Conservation (phyloP, 2,329 filamentous ascomycete genomes). For the Zymoseptoria tritici region DNA sequence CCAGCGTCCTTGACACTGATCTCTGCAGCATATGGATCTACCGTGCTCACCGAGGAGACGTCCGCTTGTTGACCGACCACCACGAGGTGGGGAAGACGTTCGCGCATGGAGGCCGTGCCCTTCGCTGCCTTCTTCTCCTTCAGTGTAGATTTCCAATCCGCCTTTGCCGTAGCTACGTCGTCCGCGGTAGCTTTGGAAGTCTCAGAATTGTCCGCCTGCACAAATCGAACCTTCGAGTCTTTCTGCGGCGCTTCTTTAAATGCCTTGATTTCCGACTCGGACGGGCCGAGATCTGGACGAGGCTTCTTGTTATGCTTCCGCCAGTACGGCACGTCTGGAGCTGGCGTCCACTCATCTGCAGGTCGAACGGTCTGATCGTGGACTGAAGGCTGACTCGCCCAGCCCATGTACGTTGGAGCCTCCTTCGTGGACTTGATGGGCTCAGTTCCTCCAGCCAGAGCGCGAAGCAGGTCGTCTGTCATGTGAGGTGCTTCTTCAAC, state of each 20-base stretch:
- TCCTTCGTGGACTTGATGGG: not conserved
- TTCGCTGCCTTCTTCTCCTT: conserved; percentile 22
- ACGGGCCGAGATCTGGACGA: conserved; percentile 18
- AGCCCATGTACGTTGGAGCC: conserved; percentile 11
- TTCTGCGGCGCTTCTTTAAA: conserved; percentile 11
- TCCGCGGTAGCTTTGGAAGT: conserved; percentile 8
- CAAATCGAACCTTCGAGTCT: conserved; percentile 15
- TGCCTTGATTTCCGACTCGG: conserved; percentile 7
- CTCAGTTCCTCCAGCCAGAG: not conserved
- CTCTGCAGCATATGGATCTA: not conserved
- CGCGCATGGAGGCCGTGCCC: not conserved
- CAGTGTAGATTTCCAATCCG: conserved; percentile 19
- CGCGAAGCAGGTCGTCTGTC: conserved; percentile 21
- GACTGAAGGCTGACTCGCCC: conserved; percentile 16
- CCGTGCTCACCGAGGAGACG: not conserved
- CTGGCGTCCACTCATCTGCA: conserved; percentile 19
- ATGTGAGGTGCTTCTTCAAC: conserved; percentile 8
- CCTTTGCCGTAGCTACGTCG: conserved; percentile 18
- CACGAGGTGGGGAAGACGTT: not conserved
- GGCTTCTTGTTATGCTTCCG: conserved; percentile 16
- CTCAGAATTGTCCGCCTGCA: conserved; percentile 1
- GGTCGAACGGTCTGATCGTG: conserved; percentile 7
- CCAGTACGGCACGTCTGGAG: conserved; percentile 22
- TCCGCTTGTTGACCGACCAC: not conserved
- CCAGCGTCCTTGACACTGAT: conserved; percentile 10